Evolutionary conservation across 805 yeast species (phyloP).

Genomic region (Saccharomyces jurei): DNA sequence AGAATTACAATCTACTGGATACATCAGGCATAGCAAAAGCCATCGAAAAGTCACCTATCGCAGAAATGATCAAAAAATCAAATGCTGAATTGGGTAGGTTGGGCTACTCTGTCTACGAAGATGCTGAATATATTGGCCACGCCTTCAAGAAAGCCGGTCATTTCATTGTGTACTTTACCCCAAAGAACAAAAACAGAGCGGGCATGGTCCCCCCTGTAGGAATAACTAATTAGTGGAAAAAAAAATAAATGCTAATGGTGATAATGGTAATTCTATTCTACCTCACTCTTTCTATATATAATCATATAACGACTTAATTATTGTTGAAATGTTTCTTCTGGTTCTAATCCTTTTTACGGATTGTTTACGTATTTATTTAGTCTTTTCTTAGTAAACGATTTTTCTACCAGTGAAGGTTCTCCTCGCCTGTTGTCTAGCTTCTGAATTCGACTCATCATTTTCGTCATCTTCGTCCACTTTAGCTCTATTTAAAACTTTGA

Average conservation of each 20-base stretch:
- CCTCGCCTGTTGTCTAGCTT: conserved; percentile 14
- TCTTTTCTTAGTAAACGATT: conserved; percentile 21
- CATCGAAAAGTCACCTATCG: conserved; percentile 14
- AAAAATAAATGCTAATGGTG: not conserved
- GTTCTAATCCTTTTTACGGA: not conserved
- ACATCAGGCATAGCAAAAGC: conserved; percentile 25
- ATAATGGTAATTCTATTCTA: not conserved
- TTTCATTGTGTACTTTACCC: conserved; percentile 15
- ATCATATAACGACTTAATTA: not conserved
- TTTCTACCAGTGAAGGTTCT: conserved; percentile 31
- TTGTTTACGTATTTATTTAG: not conserved
- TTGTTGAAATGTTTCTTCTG: not conserved
- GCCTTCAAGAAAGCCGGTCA: conserved; percentile 17
- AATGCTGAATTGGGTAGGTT: conserved; percentile 20
- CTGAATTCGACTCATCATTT: conserved; percentile 6
- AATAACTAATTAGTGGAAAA: conserved; percentile 1
- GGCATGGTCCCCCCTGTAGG: not conserved
- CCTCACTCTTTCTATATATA: not conserved
- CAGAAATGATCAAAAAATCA: conserved; percentile 17
- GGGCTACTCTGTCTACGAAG: conserved; percentile 22
- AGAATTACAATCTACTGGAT: conserved; percentile 20
- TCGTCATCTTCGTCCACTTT: conserved; percentile 81
- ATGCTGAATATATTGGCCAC: conserved; percentile 13
- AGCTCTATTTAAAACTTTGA: conserved; percentile 93
- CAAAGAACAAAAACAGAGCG: not conserved